Conservation (phyloP, 2,329 filamentous ascomycete genomes). For the Boeremia lycopersici region DNA sequence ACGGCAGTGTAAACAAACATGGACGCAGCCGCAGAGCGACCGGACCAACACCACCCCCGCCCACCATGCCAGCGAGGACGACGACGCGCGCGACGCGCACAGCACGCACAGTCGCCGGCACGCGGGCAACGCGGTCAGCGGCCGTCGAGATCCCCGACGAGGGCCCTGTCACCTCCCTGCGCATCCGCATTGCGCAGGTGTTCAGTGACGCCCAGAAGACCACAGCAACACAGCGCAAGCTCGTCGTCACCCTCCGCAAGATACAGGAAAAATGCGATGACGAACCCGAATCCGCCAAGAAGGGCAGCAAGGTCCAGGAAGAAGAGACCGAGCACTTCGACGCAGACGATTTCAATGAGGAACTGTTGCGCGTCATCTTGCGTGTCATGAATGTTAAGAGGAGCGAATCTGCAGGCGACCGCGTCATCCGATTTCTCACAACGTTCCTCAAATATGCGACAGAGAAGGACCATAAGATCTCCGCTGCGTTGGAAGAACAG, state of each 20-base stretch:
- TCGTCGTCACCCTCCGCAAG: constrained; percentile 85
- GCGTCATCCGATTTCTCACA: constrained; percentile 84
- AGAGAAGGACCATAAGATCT: constrained; percentile 56
- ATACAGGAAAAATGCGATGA: constrained; percentile 83
- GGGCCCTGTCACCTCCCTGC: constrained; percentile 70
- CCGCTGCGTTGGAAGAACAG: constrained; percentile 64
- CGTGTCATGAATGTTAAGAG: constrained; percentile 88
- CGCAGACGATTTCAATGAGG: constrained; percentile 84
- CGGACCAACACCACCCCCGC: background rate
- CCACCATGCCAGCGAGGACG: constrained; percentile 55
- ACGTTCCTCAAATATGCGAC: constrained; percentile 76
- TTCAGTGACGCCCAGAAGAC: constrained; percentile 76
- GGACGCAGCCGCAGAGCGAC: background rate
- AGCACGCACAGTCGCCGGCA: constrained; percentile 44
- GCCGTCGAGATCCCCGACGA: constrained; percentile 69
- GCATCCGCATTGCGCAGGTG: constrained; percentile 69
- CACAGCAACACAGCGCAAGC: constrained; percentile 86
- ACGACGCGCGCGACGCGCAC: constrained; percentile 50
- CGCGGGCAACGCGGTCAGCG: constrained; percentile 54
- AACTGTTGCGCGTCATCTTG: constrained; percentile 82
- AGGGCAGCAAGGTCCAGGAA: constrained; percentile 45
- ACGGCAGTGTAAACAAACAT: constrained; percentile 10
- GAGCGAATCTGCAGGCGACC: constrained; percentile 85
- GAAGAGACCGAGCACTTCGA: constrained; percentile 68
- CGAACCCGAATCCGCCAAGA: constrained; percentile 57